phyloP scores from a whole-genome alignment of 1,139 yeast genomes.

The Yamadazyma atmosphaerica region DNA sequence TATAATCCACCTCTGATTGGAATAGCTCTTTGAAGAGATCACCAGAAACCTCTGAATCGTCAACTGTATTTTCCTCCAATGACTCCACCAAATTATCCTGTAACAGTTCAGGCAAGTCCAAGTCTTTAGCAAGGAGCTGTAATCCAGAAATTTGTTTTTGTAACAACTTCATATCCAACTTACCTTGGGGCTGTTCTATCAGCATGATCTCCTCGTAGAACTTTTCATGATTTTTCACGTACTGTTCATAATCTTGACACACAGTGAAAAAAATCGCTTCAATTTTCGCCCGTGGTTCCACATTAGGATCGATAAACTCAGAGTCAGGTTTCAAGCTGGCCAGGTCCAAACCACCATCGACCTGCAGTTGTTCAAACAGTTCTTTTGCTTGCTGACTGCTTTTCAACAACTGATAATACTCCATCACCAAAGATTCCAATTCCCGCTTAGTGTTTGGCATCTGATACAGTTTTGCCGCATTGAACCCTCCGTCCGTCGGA shows the following conservation, averaged over 20 bases:
- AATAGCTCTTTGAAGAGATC: slow-evolving; percentile 17
- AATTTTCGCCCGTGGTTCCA: slow-evolving; percentile 24
- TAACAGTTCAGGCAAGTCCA: slow-evolving; percentile 65
- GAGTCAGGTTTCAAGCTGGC: slow-evolving; percentile 5
- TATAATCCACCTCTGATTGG: slow-evolving; percentile 9
- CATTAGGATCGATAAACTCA: slow-evolving; percentile 20
- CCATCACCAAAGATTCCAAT: not conserved
- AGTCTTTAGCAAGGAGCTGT: slow-evolving; percentile 72
- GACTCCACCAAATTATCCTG: slow-evolving; percentile 22
- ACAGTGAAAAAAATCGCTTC: slow-evolving; percentile 34
- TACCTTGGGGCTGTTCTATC: slow-evolving; percentile 9
- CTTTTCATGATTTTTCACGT: slow-evolving; percentile 22
- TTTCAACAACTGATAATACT: slow-evolving; percentile 23
- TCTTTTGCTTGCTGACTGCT: slow-evolving; percentile 10
- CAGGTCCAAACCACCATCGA: slow-evolving; percentile 5
- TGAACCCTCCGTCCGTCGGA: no score
- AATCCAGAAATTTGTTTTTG: slow-evolving; percentile 72
- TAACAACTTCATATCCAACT: slow-evolving; percentile 52
- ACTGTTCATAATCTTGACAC: slow-evolving; percentile 29
- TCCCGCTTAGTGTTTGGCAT: slow-evolving; percentile 34
- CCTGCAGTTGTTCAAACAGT: not conserved
- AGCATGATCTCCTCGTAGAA: slow-evolving; percentile 21
- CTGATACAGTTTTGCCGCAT: slow-evolving; percentile 7
- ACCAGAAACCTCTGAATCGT: slow-evolving; percentile 2
- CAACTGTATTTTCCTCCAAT: slow-evolving; percentile 5